A percentile compares a stretch with the other conserved stretches of the same genome.
Conservation (phyloP, 768 basidiomycete species). For the Lactarius hatsudake region DNA sequence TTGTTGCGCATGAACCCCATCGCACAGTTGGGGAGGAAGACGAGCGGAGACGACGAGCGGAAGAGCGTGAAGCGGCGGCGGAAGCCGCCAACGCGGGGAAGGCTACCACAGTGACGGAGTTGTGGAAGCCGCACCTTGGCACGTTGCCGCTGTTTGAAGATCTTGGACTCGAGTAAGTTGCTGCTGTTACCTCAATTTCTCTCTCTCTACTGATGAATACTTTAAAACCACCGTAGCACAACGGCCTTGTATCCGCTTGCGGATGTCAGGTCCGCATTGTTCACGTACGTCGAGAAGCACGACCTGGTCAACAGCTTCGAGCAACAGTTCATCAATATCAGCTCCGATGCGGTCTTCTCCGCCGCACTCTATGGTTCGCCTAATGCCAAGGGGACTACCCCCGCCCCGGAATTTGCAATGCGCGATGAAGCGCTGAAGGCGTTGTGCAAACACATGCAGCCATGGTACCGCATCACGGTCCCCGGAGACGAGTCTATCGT, state of each 20-base stretch:
- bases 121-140: constrained; percentile 71
- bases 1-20: constrained; percentile 50
- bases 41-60: constrained; percentile 57
- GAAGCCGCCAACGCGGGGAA: constrained; percentile 46
- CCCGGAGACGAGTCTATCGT: constrained; percentile 54
- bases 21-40: constrained; percentile 68
- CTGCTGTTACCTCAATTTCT: constrained; percentile 5
- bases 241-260: constrained; percentile 50
- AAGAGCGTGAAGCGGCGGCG: constrained; percentile 53
- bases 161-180: constrained; percentile 56
- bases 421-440: constrained; percentile 59
- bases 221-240: constrained; percentile 39
- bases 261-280: constrained; percentile 57
- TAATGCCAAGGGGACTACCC: constrained; percentile 27
- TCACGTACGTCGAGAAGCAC: constrained; percentile 58
- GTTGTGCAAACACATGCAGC: constrained; percentile 67
- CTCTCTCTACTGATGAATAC: constrained; percentile 1
- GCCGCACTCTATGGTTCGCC: constrained; percentile 35
- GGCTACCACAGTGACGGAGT: constrained; percentile 56
- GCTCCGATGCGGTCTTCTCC: constrained; percentile 38
- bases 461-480: constrained; percentile 62
- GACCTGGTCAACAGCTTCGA: constrained; percentile 64
- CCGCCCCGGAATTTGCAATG: constrained; percentile 51
- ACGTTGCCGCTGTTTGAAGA: constrained; percentile 61
- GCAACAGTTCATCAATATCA: constrained; percentile 69